Percentiles rank a stretch among this genome's conserved stretches.
Evolutionary conservation across 2,329 filamentous ascomycete species (phyloP).

Genomic region (Beauveria rudraprayagi): DNA sequence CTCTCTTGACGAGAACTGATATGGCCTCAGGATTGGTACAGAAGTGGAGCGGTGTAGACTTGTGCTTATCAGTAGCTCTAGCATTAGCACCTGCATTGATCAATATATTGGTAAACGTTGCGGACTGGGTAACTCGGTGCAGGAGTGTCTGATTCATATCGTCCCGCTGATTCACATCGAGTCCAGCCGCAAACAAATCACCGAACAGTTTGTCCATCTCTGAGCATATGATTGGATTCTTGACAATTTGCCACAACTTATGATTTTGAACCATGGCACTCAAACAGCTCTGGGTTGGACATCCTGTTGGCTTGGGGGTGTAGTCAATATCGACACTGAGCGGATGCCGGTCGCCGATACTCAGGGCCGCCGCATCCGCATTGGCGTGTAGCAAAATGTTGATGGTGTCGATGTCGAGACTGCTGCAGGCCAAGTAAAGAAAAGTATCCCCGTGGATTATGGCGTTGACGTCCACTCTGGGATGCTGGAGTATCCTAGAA

Average conservation of each 20-base stretch:
- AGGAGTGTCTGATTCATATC: background rate
- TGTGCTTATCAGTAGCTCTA: background rate
- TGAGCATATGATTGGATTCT: background rate
- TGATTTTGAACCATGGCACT: background rate
- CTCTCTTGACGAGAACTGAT: background rate
- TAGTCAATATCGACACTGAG: background rate
- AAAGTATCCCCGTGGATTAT: background rate
- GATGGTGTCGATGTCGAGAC: background rate
- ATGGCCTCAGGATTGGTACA: background rate
- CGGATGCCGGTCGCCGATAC: background rate
- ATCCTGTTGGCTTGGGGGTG: background rate
- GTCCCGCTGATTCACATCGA: background rate
- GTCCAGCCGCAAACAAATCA: background rate
- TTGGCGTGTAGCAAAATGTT: constrained; percentile 10
- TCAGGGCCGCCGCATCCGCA: constrained; percentile 18
- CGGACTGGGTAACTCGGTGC: background rate
- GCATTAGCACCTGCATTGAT: background rate
- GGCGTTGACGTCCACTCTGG: background rate
- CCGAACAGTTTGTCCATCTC: background rate
- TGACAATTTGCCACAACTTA: background rate
- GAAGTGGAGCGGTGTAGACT: background rate
- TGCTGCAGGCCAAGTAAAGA: background rate
- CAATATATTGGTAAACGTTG: background rate
- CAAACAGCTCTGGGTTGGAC: background rate
- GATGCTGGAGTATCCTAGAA: background rate